Percentiles rank a stretch among this genome's conserved stretches.
These are phyloP conservation scores for Colletotrichum camelliae DNA, from an alignment of 2,329 filamentous ascomycete genomes.

Conservation along the genomic window DNA sequence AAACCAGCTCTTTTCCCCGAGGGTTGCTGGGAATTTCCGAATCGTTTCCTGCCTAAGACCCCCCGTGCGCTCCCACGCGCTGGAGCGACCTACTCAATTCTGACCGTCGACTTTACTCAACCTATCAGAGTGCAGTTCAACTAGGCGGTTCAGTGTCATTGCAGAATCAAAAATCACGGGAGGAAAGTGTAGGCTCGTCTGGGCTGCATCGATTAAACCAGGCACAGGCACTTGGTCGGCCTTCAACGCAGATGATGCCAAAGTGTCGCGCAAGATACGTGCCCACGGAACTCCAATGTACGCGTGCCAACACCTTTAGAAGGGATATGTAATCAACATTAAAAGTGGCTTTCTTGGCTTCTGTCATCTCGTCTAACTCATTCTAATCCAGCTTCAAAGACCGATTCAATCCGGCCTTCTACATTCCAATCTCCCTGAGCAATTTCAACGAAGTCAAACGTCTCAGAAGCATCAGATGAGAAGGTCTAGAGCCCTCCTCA, in stretches of 20 bases:
- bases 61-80: not conserved
- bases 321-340: too few species aligned
- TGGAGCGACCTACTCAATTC: not conserved
- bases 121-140: too few species aligned
- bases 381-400: not conserved
- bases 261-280: too few species aligned
- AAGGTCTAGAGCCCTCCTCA: fast-evolving
- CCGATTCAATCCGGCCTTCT: not conserved
- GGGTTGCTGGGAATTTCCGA: not conserved
- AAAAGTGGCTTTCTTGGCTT: not conserved
- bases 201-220: too few species aligned
- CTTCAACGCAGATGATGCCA: too few species aligned
- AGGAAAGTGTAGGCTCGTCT: too few species aligned
- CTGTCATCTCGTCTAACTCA: not conserved
- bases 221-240: too few species aligned
- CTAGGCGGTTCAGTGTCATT: too few species aligned
- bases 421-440: not conserved
- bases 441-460: not conserved
- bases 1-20: not conserved
- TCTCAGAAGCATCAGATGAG: not conserved
- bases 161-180: too few species aligned
- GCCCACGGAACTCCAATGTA: too few species aligned
- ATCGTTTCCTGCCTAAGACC: not conserved
- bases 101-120: not conserved
- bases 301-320: too few species aligned